Evolutionary conservation across 108 stramenopile genomes (phyloP), one percentile per base, ranked within the genome.

Genomic region (Phaeodactylum tricornutum): DNA sequence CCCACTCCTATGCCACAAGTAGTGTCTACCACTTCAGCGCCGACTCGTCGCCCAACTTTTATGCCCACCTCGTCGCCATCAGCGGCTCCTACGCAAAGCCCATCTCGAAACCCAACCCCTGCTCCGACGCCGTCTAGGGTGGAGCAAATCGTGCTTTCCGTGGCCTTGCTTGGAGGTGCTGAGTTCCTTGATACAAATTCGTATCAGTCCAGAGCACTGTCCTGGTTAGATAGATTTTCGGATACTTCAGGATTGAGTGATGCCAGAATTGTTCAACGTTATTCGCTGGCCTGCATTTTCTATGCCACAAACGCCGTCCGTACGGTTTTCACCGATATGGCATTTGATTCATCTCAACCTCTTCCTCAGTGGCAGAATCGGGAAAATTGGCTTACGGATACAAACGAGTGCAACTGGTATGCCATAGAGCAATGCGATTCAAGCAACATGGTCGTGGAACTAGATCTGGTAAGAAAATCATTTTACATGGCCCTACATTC

Each of bases 331-430:
- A 41, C 54, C 53, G 25, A 61, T 50, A 20, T 19, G 42, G 42
- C 16, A 20, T 9, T 8, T 20, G 42, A 15, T 20, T 20, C 42
- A 29, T 55, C n/a, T 17, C 19, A 8, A 39, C 40, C 12, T 22
- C 26, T 6, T 47, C 15, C 2, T 17, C 50, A 5, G 55, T 55
- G 66, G 47, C 48, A n/a, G 45, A 37, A 26, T 46, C 34, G 16
- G 35, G 38, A 20, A 7, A 57, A 9, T 49, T 49, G 30, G 48
- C 56, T 4, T 65, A 51, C 36, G 31, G 27, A 20, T 44, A 55
- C 14, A 42, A n/a, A 43, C 55, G 52, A 39, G 41, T 28, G 43
- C 58, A 50, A 29, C 16, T 67, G n/a, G 34, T 24, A 4, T 67
- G 66, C 29, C 53, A 60, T 20, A 20, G 12, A 1, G 52, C 8